Evolutionary conservation across 345 rosid genomes (phyloP).

Genomic region (Isatis tinctoria): DNA sequence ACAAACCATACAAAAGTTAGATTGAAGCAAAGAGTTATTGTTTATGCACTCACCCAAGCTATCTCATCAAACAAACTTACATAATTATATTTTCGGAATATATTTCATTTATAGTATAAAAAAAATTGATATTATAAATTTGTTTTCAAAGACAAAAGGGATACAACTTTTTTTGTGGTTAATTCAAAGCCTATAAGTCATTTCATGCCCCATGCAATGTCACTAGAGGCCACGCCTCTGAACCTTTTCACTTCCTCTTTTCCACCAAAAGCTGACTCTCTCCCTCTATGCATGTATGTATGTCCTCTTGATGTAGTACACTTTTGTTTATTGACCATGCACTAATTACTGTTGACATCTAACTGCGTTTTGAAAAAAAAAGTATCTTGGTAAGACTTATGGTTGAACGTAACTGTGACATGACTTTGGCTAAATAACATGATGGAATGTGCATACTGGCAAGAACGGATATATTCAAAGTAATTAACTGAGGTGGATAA

Average conservation of each 20-base stretch:
- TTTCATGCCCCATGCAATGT: slow-evolving; percentile 35
- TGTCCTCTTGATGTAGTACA: slow-evolving; percentile 12
- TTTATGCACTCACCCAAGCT: neutral
- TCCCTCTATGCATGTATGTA: slow-evolving; percentile 21
- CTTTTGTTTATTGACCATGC: slow-evolving; percentile 26
- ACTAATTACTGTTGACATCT: slow-evolving; percentile 8
- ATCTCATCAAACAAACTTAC: neutral
- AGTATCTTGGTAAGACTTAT: neutral
- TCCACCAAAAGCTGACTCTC: slow-evolving; percentile 31
- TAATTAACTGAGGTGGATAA: neutral
- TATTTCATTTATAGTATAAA: neutral
- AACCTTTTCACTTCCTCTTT: slow-evolving; percentile 34
- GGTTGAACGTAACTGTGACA: neutral
- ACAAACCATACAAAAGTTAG: neutral
- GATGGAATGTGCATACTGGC: neutral
- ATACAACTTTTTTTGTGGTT: slow-evolving; percentile 18
- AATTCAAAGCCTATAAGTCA: neutral
- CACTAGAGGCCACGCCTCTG: slow-evolving; percentile 36
- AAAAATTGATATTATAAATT: neutral
- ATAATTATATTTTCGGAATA: slow-evolving; percentile 4
- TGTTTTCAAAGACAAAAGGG: slow-evolving; percentile 19
- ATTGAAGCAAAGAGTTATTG: neutral
- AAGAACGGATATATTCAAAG: neutral
- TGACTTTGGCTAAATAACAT: neutral
- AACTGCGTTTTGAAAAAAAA: neutral